Base-by-base conservation (phyloP, 352 stramenopile species). In the Phytopythium vexans region DNA sequence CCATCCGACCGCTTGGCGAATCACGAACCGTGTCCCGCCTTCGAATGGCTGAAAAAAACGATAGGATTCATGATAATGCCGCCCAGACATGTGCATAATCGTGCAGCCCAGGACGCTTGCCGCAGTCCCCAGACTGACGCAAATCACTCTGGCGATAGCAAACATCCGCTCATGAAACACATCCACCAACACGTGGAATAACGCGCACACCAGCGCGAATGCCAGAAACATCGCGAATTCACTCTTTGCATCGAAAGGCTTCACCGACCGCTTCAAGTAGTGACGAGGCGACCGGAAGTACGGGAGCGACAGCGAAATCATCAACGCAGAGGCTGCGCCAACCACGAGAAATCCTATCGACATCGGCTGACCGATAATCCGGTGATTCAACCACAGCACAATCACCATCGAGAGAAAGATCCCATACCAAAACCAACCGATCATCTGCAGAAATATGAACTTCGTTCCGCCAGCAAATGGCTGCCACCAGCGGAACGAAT, bases 371-470 rank as follows among this genome's bases (percentile, higher is more conserved):
- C 64, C 65, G 34, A 82, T 65, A 10, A 37, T 47, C 3, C 43
- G 52, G 16, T 60, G 60, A 41, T 86, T 86, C 50, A 83, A 62
- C 37, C 54, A 51, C 15, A 81, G n/a, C 1, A 86, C 47, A 15
- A 86, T 63, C 5, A 61, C 54, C 7, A 70, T 16, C 11, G 68
- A 72, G 16, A 79, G 44, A 52, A 76, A 82, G 39, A 77, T 68
- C 0, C 60, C 69, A 35, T 83, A 86, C 74, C 74, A 86, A 15
- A 82, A 57, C 74, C 74, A 86, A 3, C 74, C 74, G 4, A 86
- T 62, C 6, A 66, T 76, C 61, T 86, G 74, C 11, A 86, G 44
- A 48, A 86, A 86, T 6, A 83, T 63, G 54, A 77, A 86, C 44
- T 77, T 78, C 1, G 74, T 80, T n/a, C 71, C 73, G 10, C 74